Conservation (phyloP, 352 stramenopile species). For the Pythium volutum region DNA sequence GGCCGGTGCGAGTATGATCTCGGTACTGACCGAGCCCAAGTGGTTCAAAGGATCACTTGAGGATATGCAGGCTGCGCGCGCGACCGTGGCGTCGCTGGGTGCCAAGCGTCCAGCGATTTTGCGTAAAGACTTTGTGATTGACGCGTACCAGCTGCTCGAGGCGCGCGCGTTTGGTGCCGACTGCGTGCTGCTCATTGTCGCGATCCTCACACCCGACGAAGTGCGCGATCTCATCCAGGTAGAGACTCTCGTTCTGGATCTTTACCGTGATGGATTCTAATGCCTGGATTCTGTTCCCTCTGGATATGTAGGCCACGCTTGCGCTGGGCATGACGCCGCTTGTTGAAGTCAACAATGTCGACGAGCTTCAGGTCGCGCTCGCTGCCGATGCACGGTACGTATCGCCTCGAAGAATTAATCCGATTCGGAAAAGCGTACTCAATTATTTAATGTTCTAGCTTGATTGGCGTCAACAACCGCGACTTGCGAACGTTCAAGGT, state of each 20-base stretch:
- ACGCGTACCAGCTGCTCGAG: slow-evolving; percentile 94
- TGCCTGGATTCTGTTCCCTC: not conserved
- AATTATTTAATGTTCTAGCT: slow-evolving; percentile 19
- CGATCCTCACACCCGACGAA: slow-evolving; percentile 71
- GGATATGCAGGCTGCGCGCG: slow-evolving; percentile 62
- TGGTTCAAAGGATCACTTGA: slow-evolving; percentile 97
- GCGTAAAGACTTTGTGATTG: slow-evolving; percentile 95
- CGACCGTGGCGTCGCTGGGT: slow-evolving; percentile 42
- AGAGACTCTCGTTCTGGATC: not conserved
- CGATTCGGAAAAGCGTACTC: not conserved
- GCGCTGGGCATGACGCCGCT: slow-evolving; percentile 95
- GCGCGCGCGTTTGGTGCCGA: slow-evolving; percentile 94
- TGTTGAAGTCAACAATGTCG: slow-evolving; percentile 96
- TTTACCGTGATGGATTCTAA: too few relatives aligned
- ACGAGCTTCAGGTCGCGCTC: slow-evolving; percentile 94
- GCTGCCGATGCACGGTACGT: slow-evolving; percentile 75
- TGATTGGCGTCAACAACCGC: slow-evolving; percentile 99
- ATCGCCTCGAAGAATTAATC: not conserved
- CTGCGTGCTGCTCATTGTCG: slow-evolving; percentile 97
- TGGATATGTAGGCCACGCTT: slow-evolving; percentile 58
- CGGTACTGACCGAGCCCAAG: slow-evolving; percentile 96
- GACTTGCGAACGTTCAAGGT: slow-evolving; percentile 98
- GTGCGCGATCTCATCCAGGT: slow-evolving; percentile 65
- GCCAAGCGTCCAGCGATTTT: slow-evolving; percentile 65
- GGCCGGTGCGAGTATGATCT: slow-evolving; percentile 95